Evolutionary conservation across 2,329 filamentous ascomycete genomes (phyloP).

Genomic region (Xylaria sp.): DNA sequence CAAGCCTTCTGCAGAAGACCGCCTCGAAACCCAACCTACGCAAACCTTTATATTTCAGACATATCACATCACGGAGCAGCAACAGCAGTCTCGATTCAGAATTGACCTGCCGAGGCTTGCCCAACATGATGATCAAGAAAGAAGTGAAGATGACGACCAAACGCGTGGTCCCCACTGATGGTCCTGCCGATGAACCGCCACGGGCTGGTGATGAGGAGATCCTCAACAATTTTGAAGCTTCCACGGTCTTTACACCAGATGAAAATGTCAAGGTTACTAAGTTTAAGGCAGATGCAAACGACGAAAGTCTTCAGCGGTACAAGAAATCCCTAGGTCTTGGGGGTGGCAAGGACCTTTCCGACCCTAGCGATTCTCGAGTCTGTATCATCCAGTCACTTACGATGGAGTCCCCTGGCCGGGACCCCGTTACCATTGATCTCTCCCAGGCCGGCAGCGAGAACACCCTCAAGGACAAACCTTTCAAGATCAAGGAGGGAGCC

Average conservation of each 20-base stretch:
- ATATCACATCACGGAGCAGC: background rate
- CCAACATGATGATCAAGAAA: conserved; percentile 33
- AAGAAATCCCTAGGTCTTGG: conserved; percentile 94
- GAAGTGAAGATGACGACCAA: conserved; percentile 11
- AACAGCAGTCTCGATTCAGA: conserved; percentile 38
- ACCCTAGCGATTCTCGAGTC: conserved; percentile 84
- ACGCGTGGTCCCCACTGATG: conserved; percentile 4
- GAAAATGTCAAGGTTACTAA: conserved; percentile 31
- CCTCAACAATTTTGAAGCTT: conserved; percentile 18
- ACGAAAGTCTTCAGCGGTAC: conserved; percentile 97
- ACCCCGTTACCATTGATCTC: conserved; percentile 90
- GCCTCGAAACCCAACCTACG: conserved; percentile 16
- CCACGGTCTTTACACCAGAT: conserved; percentile 25
- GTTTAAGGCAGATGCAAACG: conserved; percentile 66
- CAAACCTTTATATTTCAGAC: conserved; percentile 6
- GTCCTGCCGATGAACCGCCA: background rate
- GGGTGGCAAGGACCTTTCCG: conserved; percentile 75
- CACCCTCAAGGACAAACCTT: conserved; percentile 88
- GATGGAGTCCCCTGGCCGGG: conserved; percentile 83
- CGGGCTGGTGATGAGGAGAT: conserved; percentile 12
- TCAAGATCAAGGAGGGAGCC: conserved; percentile 96
- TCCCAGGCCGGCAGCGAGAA: conserved; percentile 76
- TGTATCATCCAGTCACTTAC: conserved; percentile 94
- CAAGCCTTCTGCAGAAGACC: conserved; percentile 23
- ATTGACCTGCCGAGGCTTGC: conserved; percentile 44